Evolutionary conservation across 495 filamentous ascomycete species (phyloP), one percentile per base, ranked within the genome.

Genomic region (Tuber umbilicatum): DNA sequence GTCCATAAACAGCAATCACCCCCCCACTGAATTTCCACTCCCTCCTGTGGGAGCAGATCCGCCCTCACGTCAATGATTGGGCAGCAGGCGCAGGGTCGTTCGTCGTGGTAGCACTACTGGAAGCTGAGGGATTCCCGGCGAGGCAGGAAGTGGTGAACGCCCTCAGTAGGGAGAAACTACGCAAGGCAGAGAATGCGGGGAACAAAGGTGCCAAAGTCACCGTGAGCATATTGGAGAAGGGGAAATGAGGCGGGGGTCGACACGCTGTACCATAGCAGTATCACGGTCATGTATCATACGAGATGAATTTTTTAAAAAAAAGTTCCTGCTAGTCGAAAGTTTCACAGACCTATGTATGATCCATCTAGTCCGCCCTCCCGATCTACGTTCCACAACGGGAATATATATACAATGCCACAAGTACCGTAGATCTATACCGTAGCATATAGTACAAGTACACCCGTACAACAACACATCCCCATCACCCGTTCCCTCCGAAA

Each of bases 41-140:
- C 73, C 84, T 91, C 68, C 84, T 98, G 19, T 98, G 92, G 78
- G 88, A 90, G 45, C 85, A 89, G 73, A 93, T 97, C 82, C 86
- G 90, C 76, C 89, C 89, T 3, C 85, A 93, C 69, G 85, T 96
- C 60, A 79, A 94, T 78, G 83, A 89, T n/a, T 99, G 95, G 95
- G 96, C 96, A 1, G 92, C 89, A 0, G 91, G 94, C 2, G 86
- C 88, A 1, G 91, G 92, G 72, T 90, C 89, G 1, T 98, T 97
- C 78, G 91, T 97, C 19, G 86, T 97, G 21, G 86, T 97, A 35
- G 90, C 87, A 1, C 83, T 99, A 70, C 77, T 94, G 21, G 96
- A 98, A 84, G 88, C 91, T 2, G 88, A 90, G 5, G 91, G 91
- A 70, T 97, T 97, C 79, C 85, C 86, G 37, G 85, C 88, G 78